Evolutionary conservation across 345 rosid genomes (phyloP), one percentile per base, ranked within the genome.

Genomic region (Heritiera littoralis): DNA sequence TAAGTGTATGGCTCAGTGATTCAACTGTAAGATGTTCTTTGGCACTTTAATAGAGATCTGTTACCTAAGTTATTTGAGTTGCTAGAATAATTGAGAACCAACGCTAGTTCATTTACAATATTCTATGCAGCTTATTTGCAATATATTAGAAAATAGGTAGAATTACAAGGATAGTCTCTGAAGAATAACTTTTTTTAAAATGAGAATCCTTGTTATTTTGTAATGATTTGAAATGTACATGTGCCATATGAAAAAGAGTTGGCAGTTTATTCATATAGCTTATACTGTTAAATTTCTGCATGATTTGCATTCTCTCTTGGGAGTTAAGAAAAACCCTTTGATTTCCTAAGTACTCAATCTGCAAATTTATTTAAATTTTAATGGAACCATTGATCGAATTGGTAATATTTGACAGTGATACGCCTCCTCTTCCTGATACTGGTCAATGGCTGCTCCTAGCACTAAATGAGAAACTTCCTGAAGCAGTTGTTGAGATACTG

Each of bases 401-500:
- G 79, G 49, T 72, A 0, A 63, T 84, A 41, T 82, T 84, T 76
- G 79, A 81, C 91, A 95, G 99, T 69, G 85, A 87, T 28, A 81
- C 94, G 8, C 13, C 80, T 80, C 99, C 98, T 73, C 97, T 95
- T 78, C 98, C 99, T 46, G 97, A 95, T 79, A 85, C 96, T 63
- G 99, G 98, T 71, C 99, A 95, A 81, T 93, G 97, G 99, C 73
- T 95, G 73, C 89, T 95, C 72, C 84, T 93, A n/a, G 90, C 96
- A 67, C 77, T 94, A 67, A 95, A 95, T 82, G 98, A 92, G 89
- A 89, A 83, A 28, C 97, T 95, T 80, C 98, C 97, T 3, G 86
- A 70, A 76, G 64, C 87, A 82, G 56, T 92, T 2, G 98, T 95
- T 51, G 86, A 88, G 77, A 88, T 92, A 78, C 75, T 93, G 59